Conservation (phyloP, 768 basidiomycete species). For the Russula sp. region DNA sequence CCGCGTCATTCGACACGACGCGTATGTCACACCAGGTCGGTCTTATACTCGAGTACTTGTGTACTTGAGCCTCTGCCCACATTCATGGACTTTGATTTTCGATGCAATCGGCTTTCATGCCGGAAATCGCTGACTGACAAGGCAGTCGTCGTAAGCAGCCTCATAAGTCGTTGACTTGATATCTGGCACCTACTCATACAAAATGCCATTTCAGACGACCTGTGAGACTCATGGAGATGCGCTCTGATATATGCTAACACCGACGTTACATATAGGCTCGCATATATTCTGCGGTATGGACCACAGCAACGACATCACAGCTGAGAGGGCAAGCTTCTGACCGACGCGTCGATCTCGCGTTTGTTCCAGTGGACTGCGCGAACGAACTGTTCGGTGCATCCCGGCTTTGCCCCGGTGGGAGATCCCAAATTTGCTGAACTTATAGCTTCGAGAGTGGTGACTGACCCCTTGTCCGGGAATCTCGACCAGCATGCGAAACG, state of each 20-base stretch:
- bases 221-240: constrained; percentile 32
- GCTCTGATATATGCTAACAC: neutral
- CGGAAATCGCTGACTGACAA: constrained; percentile 62
- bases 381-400: constrained; percentile 75
- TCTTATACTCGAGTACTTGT: neutral
- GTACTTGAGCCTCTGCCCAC: neutral
- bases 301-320: neutral
- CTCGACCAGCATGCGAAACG: constrained; percentile 67
- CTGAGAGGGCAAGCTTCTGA: neutral
- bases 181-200: neutral
- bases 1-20: neutral
- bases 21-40: neutral
- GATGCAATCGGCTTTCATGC: constrained; percentile 74
- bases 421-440: neutral
- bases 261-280: constrained; percentile 44
- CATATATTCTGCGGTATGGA: constrained; percentile 74
- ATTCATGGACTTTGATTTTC: constrained; percentile 66
- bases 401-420: constrained; percentile 67
- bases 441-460: neutral
- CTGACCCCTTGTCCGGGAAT: neutral
- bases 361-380: constrained; percentile 63
- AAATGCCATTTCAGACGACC: constrained; percentile 39
- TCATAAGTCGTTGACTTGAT: neutral
- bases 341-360: neutral
- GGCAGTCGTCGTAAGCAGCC: constrained; percentile 68